Evolutionary conservation across 2,329 filamentous ascomycete species (phyloP).

Genomic region (Colletotrichum cereale): DNA sequence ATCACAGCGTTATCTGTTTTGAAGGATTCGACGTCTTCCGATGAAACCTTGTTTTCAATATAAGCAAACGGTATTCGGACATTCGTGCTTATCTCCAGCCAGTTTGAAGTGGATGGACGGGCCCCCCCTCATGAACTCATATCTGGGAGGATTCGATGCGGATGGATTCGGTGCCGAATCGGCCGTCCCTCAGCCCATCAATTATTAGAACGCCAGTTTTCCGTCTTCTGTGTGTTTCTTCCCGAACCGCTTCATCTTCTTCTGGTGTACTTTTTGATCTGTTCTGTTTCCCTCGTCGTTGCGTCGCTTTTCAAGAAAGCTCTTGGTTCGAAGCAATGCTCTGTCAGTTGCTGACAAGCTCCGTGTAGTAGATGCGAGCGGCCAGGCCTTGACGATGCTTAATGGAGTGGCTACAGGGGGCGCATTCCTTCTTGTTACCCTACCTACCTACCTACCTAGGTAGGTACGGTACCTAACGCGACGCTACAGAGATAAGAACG

Average conservation of each 20-base stretch:
- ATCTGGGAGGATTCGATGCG: background rate
- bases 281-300: background rate
- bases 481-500: background rate
- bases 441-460: no score
- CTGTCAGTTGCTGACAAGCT: background rate
- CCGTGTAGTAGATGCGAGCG: background rate
- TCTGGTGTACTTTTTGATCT: no score
- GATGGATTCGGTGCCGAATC: slow-evolving; percentile 2
- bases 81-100: slow-evolving; percentile 5
- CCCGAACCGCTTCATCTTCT: background rate
- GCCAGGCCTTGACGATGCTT: background rate
- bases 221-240: background rate
- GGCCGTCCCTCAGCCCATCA: background rate
- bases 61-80: background rate
- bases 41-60: background rate
- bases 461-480: no score
- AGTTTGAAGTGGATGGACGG: background rate
- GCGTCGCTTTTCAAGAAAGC: background rate
- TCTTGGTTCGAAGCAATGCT: background rate
- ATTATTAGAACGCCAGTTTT: background rate
- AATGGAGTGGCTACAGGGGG: background rate
- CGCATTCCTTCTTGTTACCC: no score
- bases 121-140: background rate
- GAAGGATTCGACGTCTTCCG: background rate
- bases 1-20: background rate